Percentiles rank a stretch among this genome's conserved stretches.
phyloP scores from a whole-genome alignment of 2,329 filamentous ascomycete genomes.

The Calycina herbarum region DNA sequence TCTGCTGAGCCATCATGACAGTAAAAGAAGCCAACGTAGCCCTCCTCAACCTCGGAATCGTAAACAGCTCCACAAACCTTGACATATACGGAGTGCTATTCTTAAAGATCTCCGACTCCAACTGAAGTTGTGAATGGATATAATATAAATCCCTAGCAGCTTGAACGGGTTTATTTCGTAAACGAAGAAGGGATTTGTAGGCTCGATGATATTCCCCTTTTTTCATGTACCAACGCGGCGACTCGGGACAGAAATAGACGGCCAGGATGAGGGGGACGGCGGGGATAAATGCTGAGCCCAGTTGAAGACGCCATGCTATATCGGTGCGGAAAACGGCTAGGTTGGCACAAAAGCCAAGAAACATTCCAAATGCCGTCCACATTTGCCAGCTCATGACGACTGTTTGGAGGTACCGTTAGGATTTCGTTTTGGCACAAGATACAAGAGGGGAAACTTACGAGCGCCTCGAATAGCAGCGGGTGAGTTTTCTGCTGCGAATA shows the following conservation, averaged over 20 bases:
- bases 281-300: slow-evolving; percentile 63
- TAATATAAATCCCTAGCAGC: slow-evolving; percentile 63
- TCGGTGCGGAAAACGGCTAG: slow-evolving; percentile 62
- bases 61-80: slow-evolving; percentile 65
- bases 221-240: slow-evolving; percentile 66
- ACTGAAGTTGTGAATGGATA: slow-evolving; percentile 62
- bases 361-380: slow-evolving; percentile 61
- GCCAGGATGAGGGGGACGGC: slow-evolving; percentile 60
- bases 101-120: slow-evolving; percentile 45
- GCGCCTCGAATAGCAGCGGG: slow-evolving; percentile 54
- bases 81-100: slow-evolving; percentile 43
- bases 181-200: slow-evolving; percentile 52
- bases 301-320: slow-evolving; percentile 59
- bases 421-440: neutral
- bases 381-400: slow-evolving; percentile 14
- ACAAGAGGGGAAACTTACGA: slow-evolving; percentile 15
- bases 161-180: slow-evolving; percentile 57
- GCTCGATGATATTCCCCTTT: slow-evolving; percentile 63
- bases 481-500: slow-evolving; percentile 62
- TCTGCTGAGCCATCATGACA: slow-evolving; percentile 72
- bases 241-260: slow-evolving; percentile 67
- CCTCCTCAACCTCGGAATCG: slow-evolving; percentile 64
- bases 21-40: slow-evolving; percentile 63
- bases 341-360: slow-evolving; percentile 63
- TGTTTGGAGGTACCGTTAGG: neutral